A percentile compares a stretch with the other conserved stretches of the same genome.
phyloP scores from a whole-genome alignment of 2,329 filamentous ascomycete genomes.

The Orbilia brochopaga region DNA sequence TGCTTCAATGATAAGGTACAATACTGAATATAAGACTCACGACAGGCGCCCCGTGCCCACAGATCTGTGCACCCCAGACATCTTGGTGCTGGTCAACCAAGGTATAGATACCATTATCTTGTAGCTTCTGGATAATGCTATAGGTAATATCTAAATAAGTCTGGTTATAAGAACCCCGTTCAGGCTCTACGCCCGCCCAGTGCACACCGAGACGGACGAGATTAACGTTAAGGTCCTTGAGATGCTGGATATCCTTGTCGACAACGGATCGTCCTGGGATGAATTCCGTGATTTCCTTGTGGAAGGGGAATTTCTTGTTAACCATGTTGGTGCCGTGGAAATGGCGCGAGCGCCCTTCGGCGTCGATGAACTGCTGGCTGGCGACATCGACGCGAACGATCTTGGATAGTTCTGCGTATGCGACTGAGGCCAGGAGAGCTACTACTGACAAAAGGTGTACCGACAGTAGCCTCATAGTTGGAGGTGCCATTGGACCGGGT shows the following conservation, averaged over 20 bases:
- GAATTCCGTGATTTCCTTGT: conserved; percentile 38
- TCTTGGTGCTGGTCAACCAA: conserved; percentile 49
- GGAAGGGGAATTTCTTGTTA: conserved; percentile 46
- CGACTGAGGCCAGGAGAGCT: conserved; percentile 21
- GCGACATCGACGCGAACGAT: conserved; percentile 42
- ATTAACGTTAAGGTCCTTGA: conserved; percentile 45
- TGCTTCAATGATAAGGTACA: no score
- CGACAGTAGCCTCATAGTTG: no score
- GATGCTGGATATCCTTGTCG: conserved; percentile 42
- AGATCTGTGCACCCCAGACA: conserved; percentile 45
- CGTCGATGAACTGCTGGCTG: conserved; percentile 48
- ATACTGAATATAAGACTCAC: conserved; percentile 12
- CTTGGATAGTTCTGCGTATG: conserved; percentile 39
- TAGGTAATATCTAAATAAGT: conserved; percentile 46
- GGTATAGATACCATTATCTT: conserved; percentile 49
- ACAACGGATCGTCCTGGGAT: conserved; percentile 39
- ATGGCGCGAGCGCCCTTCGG: conserved; percentile 45
- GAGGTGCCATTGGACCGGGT: no score
- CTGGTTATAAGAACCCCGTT: conserved; percentile 35
- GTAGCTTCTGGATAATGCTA: conserved; percentile 45
- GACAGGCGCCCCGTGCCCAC: conserved; percentile 41
- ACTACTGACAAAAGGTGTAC: not conserved
- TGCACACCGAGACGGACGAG: conserved; percentile 26
- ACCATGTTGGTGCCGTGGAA: conserved; percentile 51
- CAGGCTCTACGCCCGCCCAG: conserved; percentile 47